Base-by-base conservation (phyloP, 2,329 filamentous ascomycete genomes). In the Venturiaceae sp. region DNA sequence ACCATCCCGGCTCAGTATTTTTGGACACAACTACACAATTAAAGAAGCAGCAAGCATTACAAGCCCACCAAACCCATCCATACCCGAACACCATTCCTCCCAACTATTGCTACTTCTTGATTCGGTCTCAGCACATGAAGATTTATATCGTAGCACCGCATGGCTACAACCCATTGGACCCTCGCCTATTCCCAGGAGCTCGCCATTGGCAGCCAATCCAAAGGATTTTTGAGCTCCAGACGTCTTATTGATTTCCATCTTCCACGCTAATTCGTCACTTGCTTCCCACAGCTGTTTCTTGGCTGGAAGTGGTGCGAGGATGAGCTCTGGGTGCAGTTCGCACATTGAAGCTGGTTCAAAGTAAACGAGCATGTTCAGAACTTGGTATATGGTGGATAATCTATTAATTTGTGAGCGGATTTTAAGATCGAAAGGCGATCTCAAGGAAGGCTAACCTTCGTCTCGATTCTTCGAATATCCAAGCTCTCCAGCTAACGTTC, bases 251-350 rank as follows among this genome's bases (percentile, higher is more conserved):
- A 41, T 64, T 63, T 73, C 70, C 9, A 57, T 21, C 58, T 67
- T 67, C 74, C 75, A 77, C 16, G 59, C 32, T 3, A 58, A 32
- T 60, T 69, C 70, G 57, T 72, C 63, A 5, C 23, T 52, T 47
- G 75, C 74, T 65, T 78, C 75, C 75, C 75, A 78, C 3, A 78
- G 67, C 53, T 71, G 67, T 61, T 73, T 75, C 57, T 66, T 70
- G 1, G 72, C 66, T 2, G 75, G 75, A 2, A 78, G 65, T n/a
- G 74, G 74, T 41, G 74, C 72, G 21, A 78, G 50, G 6, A 76
- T 36, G 3, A 77, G 66, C 37, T 72, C 69, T 0, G 63, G 52
- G 28, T 65, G 67, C 2, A 72, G 61, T 28, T 67, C 61, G 63
- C 75, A 78, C 60, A 72, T 62, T 1, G 64, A 57, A 1, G 70